Conservation (phyloP, 2,329 filamentous ascomycete species). For the Dendrostoma leiphaemia region DNA sequence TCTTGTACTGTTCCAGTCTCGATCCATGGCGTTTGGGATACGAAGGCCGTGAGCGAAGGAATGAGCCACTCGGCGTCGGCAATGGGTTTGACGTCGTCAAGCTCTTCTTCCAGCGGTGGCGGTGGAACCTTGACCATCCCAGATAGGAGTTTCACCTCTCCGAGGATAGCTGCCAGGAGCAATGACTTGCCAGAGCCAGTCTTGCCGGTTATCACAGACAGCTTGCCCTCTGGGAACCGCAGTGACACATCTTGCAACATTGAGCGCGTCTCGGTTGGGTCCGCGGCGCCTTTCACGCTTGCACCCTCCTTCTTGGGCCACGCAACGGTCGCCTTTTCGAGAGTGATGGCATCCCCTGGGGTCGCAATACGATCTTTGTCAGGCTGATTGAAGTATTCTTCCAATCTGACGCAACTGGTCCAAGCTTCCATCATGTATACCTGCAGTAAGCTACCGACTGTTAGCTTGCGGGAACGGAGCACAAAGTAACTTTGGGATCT, state of each 20-base stretch:
- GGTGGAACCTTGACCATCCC: conserved; percentile 29
- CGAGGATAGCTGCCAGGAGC: conserved; percentile 36
- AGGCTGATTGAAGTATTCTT: conserved; percentile 31
- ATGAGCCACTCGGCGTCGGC: conserved; percentile 31
- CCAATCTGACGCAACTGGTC: conserved; percentile 33
- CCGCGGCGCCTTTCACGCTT: conserved; percentile 16
- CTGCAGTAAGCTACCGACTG: conserved; percentile 30
- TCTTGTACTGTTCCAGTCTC: conserved; percentile 43
- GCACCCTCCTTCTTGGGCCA: conserved; percentile 32
- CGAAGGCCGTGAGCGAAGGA: conserved; percentile 39
- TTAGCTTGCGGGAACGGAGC: no score
- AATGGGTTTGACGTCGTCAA: conserved; percentile 22
- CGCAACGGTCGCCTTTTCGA: conserved; percentile 31
- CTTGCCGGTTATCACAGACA: conserved; percentile 36
- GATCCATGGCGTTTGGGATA: conserved; percentile 47
- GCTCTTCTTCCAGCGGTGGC: conserved; percentile 23
- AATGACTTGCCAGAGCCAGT: conserved; percentile 40
- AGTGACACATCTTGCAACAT: conserved; percentile 32
- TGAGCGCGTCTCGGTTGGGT: conserved; percentile 26
- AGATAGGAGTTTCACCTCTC: conserved; percentile 36
- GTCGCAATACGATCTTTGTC: conserved; percentile 28
- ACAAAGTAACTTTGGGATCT: no score
- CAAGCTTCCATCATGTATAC: conserved; percentile 34
- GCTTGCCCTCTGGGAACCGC: conserved; percentile 31
- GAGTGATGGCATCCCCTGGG: conserved; percentile 25